These are phyloP conservation scores for Boletus tylopilopsis DNA, from an alignment of 768 basidiomycete genomes.

Conservation along the genomic window DNA sequence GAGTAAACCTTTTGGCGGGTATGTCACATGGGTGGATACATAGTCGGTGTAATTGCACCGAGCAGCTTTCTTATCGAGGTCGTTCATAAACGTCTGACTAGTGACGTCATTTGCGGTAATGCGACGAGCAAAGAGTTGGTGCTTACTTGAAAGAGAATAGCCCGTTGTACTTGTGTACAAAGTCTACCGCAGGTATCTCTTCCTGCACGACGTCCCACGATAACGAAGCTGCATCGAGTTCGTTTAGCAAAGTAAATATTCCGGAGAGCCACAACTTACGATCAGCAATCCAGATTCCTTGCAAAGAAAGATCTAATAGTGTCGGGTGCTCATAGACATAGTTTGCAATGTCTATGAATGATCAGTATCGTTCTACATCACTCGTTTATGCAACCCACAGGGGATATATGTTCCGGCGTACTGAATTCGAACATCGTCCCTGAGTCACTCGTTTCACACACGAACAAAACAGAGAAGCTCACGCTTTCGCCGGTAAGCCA, in stretches of 20 bases:
- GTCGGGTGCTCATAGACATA: constrained; percentile 61
- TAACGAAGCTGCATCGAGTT: constrained; percentile 42
- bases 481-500: constrained; percentile 76
- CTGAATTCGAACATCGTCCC: constrained; percentile 29
- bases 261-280: constrained; percentile 44
- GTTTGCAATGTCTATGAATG: constrained; percentile 61
- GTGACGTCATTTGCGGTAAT: neutral
- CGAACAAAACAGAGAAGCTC: constrained; percentile 24
- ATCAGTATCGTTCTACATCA: neutral
- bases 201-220: constrained; percentile 63
- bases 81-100: constrained; percentile 58
- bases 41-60: constrained; percentile 66
- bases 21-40: constrained; percentile 57
- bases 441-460: neutral
- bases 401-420: constrained; percentile 72
- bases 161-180: constrained; percentile 67
- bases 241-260: neutral
- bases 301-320: constrained; percentile 51
- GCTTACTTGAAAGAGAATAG: constrained; percentile 72
- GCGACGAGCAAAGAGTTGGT: neutral
- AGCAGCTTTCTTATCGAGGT: constrained; percentile 50
- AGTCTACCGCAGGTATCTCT: constrained; percentile 69
- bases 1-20: constrained; percentile 61
- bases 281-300: constrained; percentile 72
- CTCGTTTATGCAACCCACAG: constrained; percentile 33